Conservation (phyloP, 257 asterid species). For the Fraxinus anomala region DNA sequence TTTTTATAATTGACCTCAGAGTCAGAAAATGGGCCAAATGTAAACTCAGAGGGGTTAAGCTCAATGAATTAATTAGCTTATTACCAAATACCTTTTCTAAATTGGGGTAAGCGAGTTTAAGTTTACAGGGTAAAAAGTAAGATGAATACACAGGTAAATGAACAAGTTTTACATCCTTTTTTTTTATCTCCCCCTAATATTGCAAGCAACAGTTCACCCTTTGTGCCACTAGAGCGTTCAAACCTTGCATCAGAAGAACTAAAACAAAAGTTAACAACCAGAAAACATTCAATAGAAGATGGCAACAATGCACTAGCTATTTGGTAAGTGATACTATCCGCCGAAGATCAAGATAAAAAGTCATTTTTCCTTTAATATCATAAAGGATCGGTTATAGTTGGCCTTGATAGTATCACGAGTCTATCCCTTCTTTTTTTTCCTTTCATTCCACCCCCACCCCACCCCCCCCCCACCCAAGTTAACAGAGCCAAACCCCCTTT, state of each 20-base stretch:
- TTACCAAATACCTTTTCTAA: not conserved
- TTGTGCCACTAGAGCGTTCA: not conserved
- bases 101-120: constrained; percentile 5
- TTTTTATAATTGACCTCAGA: constrained; percentile 6
- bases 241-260: constrained; percentile 2
- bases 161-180: not conserved
- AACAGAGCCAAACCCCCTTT: no score
- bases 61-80: not conserved
- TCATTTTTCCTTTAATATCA: no score
- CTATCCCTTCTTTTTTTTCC: no score
- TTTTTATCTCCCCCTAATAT: not conserved
- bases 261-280: not conserved
- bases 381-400: no score
- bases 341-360: no score
- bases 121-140: not conserved
- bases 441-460: no score
- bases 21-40: not conserved
- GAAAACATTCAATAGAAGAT: not conserved
- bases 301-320: not conserved
- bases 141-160: not conserved
- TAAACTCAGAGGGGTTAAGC: not conserved
- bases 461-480: no score
- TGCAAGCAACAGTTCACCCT: not conserved
- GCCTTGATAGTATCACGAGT: no score
- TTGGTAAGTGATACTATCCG: not conserved